Evolutionary conservation across 257 asterid genomes (phyloP).

Genomic region (Verbascum thapsus): DNA sequence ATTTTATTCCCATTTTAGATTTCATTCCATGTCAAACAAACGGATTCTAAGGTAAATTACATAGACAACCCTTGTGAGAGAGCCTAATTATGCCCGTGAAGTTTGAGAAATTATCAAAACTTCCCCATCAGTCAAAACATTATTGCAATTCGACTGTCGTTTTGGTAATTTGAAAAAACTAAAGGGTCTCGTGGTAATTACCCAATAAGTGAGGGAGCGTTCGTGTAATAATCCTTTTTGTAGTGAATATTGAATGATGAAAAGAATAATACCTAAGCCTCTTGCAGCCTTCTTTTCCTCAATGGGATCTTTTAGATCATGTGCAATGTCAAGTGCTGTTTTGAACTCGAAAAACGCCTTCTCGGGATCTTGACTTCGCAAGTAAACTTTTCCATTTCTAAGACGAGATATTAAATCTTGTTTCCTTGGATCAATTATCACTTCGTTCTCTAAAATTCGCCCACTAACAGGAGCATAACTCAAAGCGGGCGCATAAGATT

Average conservation of each 20-base stretch:
- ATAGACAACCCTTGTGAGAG: too few species aligned
- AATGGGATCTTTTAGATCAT: conserved; percentile 67
- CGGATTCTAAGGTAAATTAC: too few species aligned
- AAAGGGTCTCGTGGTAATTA: too few species aligned
- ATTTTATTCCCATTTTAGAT: too few species aligned
- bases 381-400: conserved; percentile 80
- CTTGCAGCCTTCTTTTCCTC: conserved; percentile 99
- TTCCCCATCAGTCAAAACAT: too few species aligned
- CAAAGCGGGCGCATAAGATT: conserved; percentile 94
- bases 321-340: conserved; percentile 84
- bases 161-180: too few species aligned
- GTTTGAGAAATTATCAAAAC: too few species aligned
- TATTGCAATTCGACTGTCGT: too few species aligned
- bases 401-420: conserved; percentile 69
- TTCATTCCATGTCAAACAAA: too few species aligned
- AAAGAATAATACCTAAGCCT: conserved; percentile 70
- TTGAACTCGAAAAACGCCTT: conserved; percentile 82
- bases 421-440: conserved; percentile 84
- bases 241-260: conserved; percentile 9
- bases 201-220: too few species aligned
- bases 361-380: conserved; percentile 85
- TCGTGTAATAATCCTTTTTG: background rate
- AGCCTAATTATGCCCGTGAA: too few species aligned
- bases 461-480: conserved; percentile 91
- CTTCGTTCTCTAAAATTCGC: conserved; percentile 74